Conservation (phyloP, 768 basidiomycete genomes). For the Naematelia aurantialba region DNA sequence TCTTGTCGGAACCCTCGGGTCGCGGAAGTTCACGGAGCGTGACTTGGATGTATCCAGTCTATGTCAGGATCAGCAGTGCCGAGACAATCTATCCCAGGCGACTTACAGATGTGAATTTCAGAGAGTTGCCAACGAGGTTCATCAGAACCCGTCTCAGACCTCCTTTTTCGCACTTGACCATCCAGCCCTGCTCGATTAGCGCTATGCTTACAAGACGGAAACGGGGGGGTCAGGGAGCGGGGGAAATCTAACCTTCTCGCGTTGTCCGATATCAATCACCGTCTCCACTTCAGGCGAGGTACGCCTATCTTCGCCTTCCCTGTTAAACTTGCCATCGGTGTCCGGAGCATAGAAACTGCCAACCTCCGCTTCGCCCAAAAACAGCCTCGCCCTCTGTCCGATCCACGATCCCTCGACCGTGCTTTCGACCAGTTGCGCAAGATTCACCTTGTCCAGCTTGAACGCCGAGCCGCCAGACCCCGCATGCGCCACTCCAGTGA, state of each 20-base stretch:
- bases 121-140: conserved; percentile 90
- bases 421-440: conserved; percentile 47
- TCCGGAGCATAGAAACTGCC: conserved; percentile 83
- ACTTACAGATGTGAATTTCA: conserved; percentile 81
- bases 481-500: conserved; percentile 74
- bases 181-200: conserved; percentile 65
- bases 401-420: conserved; percentile 88
- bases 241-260: conserved; percentile 58
- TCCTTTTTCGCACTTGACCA: conserved; percentile 80
- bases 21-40: conserved; percentile 68
- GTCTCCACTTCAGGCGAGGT: conserved; percentile 66
- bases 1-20: conserved; percentile 55
- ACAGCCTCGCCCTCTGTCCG: conserved; percentile 75
- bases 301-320: conserved; percentile 43
- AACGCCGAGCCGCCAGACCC: conserved; percentile 62
- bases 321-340: conserved; percentile 28
- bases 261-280: conserved; percentile 75
- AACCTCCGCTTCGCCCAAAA: conserved; percentile 70
- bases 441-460: conserved; percentile 56
- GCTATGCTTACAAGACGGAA: not conserved
- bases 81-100: not conserved
- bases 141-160: conserved; percentile 86
- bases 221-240: not conserved
- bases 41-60: conserved; percentile 86
- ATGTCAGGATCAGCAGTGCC: conserved; percentile 6